Base-by-base conservation (phyloP, 2,329 filamentous ascomycete species). In the Fusarium siculi region DNA sequence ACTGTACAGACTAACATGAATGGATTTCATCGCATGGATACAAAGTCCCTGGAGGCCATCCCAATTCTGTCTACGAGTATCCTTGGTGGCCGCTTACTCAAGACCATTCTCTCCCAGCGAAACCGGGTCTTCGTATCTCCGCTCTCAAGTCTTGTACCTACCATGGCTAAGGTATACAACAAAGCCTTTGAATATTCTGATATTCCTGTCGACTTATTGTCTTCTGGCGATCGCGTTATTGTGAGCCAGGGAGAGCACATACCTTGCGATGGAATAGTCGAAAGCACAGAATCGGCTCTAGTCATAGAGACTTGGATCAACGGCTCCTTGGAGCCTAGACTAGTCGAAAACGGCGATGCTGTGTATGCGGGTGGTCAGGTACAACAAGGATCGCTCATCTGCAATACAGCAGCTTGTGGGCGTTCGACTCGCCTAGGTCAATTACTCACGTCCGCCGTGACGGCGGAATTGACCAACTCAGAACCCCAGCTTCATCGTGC, bases 21-120 rank as follows among this genome's bases (percentile, higher is more conserved):
- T 36, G 1, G 2, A 7, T 4, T 2, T 5, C 2, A 25, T 23
- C 6, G 7, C 1, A 10, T 25, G n/a, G 3, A 25, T 2, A 10
- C 10, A 4, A 23, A 11, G 9, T 18, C n/a, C 2, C 12, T 52
- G 12, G 49, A 36, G 12, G 4, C 12, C 0, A 25, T 52, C 14
- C 49, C n/a, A 3, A 10, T 52, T 36, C 32, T 52, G 4, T 36
- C n/a, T 25, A 21, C 32, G 9, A 52, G 49, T 36, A 5, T 52
- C 14, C 49, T 52, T 4, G 32, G 49, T 4, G 30, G 32, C 18
- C 49, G 32, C 9, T 25, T 52, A 3, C 49, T 52, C 6, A 52
- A 36, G 2, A 0, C 32, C 18, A 36, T 36, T 4, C n/a, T 52
- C 11, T 36, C 11, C 9, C 16, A 36, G n/a, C 16, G 32, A 0